These are phyloP conservation scores for Coprinellus micaceus DNA, from an alignment of 768 basidiomycete species.

Conservation along the genomic window DNA sequence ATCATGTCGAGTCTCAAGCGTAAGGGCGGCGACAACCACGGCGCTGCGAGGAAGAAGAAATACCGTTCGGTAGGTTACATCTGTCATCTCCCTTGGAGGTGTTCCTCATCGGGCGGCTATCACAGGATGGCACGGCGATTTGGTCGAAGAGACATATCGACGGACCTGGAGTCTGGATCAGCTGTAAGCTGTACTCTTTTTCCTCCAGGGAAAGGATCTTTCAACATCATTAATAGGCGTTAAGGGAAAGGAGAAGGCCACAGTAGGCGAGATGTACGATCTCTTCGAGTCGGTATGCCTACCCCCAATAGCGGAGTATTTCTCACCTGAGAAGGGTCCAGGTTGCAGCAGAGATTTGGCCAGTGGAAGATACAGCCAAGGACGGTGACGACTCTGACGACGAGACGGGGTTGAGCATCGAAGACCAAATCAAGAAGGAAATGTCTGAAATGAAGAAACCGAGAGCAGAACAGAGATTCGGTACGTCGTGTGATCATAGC, in stretches of 20 bases:
- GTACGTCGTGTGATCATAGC: constrained; percentile 31
- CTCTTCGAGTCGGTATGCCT: constrained; percentile 68
- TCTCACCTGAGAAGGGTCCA: constrained; percentile 24
- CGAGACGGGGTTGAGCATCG: constrained; percentile 45
- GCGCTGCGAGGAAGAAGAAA: constrained; percentile 1
- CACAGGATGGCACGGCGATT: constrained; percentile 62
- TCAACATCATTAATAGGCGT: constrained; percentile 37
- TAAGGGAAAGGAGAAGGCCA: constrained; percentile 78
- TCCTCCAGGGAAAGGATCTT: background rate
- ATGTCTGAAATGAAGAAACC: constrained; percentile 68
- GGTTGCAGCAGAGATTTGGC: constrained; percentile 75
- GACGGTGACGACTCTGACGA: constrained; percentile 36
- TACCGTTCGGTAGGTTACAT: background rate
- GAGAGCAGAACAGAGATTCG: constrained; percentile 58
- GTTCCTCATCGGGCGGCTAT: no score
- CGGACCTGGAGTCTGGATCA: constrained; percentile 84
- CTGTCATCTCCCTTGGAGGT: no score
- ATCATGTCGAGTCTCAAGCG: background rate
- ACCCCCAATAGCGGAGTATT: background rate
- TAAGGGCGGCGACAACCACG: background rate
- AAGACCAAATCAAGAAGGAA: constrained; percentile 70
- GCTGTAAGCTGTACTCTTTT: constrained; percentile 41
- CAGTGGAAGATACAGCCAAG: constrained; percentile 29
- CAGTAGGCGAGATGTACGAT: constrained; percentile 73
- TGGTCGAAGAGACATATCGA: constrained; percentile 66